Conservation (phyloP, 371 early-diverging fungal species). For the Rhizopus arrhizus region DNA sequence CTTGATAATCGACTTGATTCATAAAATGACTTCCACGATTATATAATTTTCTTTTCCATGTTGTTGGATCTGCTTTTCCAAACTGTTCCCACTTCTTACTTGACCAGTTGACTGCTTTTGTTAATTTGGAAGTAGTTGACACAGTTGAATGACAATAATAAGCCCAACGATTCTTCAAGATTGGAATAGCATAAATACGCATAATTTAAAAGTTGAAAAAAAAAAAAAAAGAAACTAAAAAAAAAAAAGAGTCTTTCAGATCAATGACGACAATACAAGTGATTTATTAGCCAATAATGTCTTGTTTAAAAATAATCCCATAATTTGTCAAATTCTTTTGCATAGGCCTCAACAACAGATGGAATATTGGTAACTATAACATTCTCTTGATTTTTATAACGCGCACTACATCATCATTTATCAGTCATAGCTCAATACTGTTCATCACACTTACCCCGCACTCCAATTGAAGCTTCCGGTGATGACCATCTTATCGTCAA, state of each 20-base stretch:
- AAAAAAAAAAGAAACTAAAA: constrained; percentile 11
- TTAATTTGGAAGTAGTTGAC: constrained; percentile 49
- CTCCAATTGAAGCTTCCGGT: constrained; percentile 60
- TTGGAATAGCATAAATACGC: constrained; percentile 51
- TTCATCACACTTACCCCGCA: constrained; percentile 36
- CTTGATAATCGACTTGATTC: constrained; percentile 75
- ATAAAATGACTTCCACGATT: constrained; percentile 65
- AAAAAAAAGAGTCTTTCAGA: background rate
- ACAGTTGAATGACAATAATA: constrained; percentile 55
- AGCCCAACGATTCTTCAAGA: constrained; percentile 51
- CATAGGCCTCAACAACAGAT: constrained; percentile 47
- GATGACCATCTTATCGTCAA: constrained; percentile 51
- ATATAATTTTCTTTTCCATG: constrained; percentile 66
- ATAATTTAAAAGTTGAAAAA: constrained; percentile 14
- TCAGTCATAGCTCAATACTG: constrained; percentile 3
- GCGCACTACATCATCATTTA: constrained; percentile 47
- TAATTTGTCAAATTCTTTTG: constrained; percentile 58
- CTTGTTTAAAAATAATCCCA: constrained; percentile 51
- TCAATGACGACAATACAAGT: background rate
- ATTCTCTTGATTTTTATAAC: constrained; percentile 63
- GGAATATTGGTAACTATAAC: constrained; percentile 61
- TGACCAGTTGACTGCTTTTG: constrained; percentile 58
- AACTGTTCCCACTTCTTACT: constrained; percentile 68
- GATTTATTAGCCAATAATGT: too few species aligned
- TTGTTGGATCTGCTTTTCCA: constrained; percentile 43